Evolutionary conservation across 306 rosid genomes (phyloP).

Genomic region (Alnus glutinosa): DNA sequence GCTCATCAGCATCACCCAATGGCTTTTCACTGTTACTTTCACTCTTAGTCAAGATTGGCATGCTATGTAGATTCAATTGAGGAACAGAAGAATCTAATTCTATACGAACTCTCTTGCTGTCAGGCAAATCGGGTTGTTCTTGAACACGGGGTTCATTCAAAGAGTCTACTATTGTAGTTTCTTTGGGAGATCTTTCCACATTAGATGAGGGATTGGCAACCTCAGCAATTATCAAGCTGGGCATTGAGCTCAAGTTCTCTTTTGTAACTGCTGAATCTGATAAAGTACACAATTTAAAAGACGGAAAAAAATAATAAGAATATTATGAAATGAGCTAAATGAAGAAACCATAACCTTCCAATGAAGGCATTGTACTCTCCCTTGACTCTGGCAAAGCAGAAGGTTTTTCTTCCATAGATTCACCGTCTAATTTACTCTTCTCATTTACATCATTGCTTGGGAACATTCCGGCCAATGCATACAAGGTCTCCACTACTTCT

Average conservation of each 20-base stretch:
- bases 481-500: constrained; percentile 82
- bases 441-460: constrained; percentile 39
- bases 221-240: constrained; percentile 9
- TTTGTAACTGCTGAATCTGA: constrained; percentile 22
- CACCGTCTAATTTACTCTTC: constrained; percentile 18
- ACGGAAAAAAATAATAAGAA: neutral
- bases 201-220: constrained; percentile 20
- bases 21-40: constrained; percentile 32
- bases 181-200: constrained; percentile 38
- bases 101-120: constrained; percentile 14
- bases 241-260: constrained; percentile 28
- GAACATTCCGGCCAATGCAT: constrained; percentile 82
- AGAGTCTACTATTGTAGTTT: constrained; percentile 34
- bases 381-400: constrained; percentile 35
- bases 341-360: constrained; percentile 50
- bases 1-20: constrained; percentile 35
- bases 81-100: constrained; percentile 32
- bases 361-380: constrained; percentile 34
- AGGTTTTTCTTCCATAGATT: constrained; percentile 39
- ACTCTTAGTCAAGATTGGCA: constrained; percentile 27
- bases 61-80: constrained; percentile 13
- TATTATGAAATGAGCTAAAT: neutral
- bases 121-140: constrained; percentile 25
- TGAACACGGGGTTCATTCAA: constrained; percentile 28
- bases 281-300: constrained; percentile 12